Conservation (phyloP, 1,284 basidiomycete species). For the Cerioporus squamosus region DNA sequence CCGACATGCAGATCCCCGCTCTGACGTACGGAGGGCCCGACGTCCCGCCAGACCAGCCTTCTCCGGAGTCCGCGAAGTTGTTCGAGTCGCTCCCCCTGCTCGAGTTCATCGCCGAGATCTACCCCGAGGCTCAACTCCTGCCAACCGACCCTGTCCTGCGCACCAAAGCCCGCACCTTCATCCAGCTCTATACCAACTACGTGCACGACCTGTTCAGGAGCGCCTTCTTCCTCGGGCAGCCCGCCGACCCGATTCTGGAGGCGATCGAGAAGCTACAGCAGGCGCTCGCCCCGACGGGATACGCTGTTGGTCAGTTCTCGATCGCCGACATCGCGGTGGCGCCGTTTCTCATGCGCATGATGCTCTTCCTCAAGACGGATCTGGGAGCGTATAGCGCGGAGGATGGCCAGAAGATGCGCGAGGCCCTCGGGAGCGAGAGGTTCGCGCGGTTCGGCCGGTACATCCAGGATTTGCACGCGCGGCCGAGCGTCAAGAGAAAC, state of each 20-base stretch:
- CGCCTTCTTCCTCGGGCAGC: constrained; percentile 39
- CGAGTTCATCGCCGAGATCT: constrained; percentile 48
- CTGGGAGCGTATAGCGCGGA: constrained; percentile 36
- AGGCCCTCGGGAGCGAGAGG: constrained; percentile 29
- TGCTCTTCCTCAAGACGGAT: constrained; percentile 31
- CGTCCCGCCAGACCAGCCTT: constrained; percentile 46
- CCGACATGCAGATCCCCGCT: constrained; percentile 42
- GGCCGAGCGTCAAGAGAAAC: constrained; percentile 34
- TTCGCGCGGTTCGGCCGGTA: constrained; percentile 38
- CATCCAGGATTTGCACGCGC: constrained; percentile 31
- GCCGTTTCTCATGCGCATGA: constrained; percentile 40
- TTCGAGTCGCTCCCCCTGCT: constrained; percentile 61
- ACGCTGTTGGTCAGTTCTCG: constrained; percentile 43
- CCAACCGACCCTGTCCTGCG: constrained; percentile 14
- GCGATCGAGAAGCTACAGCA: constrained; percentile 37
- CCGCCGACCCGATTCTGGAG: constrained; percentile 44
- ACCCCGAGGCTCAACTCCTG: constrained; percentile 15
- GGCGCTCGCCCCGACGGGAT: constrained; percentile 35
- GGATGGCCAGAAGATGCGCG: constrained; percentile 33
- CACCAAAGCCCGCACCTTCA: constrained; percentile 13
- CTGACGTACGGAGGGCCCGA: constrained; percentile 59
- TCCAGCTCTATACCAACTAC: constrained; percentile 49
- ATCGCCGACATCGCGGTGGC: constrained; percentile 58
- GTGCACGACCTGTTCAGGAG: constrained; percentile 38
- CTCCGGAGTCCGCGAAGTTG: constrained; percentile 41